Percentiles rank a stretch among this genome's conserved stretches.
These are phyloP conservation scores for Coniochaeta sp. DNA, from an alignment of 2,329 filamentous ascomycete genomes.

Conservation along the genomic window DNA sequence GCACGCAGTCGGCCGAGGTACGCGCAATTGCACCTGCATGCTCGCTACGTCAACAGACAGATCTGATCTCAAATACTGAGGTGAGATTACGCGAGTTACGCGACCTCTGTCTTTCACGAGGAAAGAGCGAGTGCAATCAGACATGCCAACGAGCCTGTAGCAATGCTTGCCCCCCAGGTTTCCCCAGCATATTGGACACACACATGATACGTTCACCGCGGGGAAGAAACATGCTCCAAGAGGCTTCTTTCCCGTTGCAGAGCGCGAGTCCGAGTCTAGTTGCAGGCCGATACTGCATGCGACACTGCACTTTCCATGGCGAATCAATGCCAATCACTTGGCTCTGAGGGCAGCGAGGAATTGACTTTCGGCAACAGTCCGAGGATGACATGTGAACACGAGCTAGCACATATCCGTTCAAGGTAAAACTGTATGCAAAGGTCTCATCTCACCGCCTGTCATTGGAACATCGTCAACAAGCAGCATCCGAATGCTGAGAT, in stretches of 20 bases:
- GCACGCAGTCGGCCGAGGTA: background rate
- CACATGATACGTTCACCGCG: background rate
- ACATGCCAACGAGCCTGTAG: too few relatives aligned
- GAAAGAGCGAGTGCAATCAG: too few relatives aligned
- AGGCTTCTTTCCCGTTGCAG: background rate
- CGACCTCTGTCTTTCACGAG: background rate
- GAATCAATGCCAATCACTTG: background rate
- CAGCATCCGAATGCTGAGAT: too few relatives aligned
- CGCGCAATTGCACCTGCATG: constrained; percentile 1
- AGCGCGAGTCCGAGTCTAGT: background rate
- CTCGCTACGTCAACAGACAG: background rate
- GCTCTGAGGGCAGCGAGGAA: background rate
- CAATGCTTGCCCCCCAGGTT: too few relatives aligned
- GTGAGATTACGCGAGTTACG: background rate
- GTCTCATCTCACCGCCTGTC: too few relatives aligned
- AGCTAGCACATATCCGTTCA: background rate
- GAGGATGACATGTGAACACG: background rate
- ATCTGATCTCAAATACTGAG: background rate
- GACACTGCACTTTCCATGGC: background rate
- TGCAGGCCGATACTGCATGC: background rate
- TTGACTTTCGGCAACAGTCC: background rate
- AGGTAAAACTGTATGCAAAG: background rate
- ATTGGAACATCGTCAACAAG: too few relatives aligned
- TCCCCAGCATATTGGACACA: too few relatives aligned
- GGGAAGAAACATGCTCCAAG: background rate